A percentile compares a stretch with the other conserved stretches of the same genome.
Evolutionary conservation across 305 asterid species (phyloP).

Genomic region (Caryopteris hybrid): DNA sequence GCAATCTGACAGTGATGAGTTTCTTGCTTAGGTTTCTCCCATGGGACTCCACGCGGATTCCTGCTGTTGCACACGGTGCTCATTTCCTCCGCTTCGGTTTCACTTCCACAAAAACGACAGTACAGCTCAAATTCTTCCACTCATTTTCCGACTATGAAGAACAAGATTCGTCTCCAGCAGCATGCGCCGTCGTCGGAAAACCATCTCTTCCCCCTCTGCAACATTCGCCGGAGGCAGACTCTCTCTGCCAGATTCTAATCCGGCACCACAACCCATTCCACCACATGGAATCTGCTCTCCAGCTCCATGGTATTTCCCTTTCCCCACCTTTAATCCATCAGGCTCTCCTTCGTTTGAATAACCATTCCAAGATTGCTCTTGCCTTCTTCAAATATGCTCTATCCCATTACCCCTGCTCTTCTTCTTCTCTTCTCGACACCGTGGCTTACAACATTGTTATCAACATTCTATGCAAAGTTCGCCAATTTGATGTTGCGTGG

Average conservation of each 20-base stretch:
- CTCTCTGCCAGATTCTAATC: slow-evolving; percentile 61
- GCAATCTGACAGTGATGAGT: not conserved
- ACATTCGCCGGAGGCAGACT: slow-evolving; percentile 64
- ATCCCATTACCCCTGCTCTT: slow-evolving; percentile 26
- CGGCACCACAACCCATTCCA: slow-evolving; percentile 90
- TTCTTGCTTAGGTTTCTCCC: slow-evolving; percentile 8
- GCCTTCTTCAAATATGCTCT: slow-evolving; percentile 60
- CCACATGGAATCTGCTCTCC: slow-evolving; percentile 78
- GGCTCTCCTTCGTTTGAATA: slow-evolving; percentile 65
- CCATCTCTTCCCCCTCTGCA: slow-evolving; percentile 55
- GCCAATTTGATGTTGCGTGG: slow-evolving; percentile 87
- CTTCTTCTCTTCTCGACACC: slow-evolving; percentile 37
- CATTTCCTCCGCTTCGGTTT: slow-evolving; percentile 6
- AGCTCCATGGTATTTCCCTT: slow-evolving; percentile 58
- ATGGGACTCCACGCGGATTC: not conserved
- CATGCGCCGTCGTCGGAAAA: slow-evolving; percentile 17
- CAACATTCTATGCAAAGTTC: slow-evolving; percentile 67
- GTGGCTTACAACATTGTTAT: slow-evolving; percentile 59
- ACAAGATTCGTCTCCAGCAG: not conserved
- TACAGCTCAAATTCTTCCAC: slow-evolving; percentile 24
- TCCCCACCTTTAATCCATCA: slow-evolving; percentile 59
- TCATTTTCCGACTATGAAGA: slow-evolving; percentile 34
- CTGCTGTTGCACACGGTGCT: not conserved
- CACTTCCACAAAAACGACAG: not conserved
- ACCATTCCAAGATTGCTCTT: slow-evolving; percentile 73